Evolutionary conservation across 352 stramenopile genomes (phyloP).

Genomic region (Aphanomyces stellatus): DNA sequence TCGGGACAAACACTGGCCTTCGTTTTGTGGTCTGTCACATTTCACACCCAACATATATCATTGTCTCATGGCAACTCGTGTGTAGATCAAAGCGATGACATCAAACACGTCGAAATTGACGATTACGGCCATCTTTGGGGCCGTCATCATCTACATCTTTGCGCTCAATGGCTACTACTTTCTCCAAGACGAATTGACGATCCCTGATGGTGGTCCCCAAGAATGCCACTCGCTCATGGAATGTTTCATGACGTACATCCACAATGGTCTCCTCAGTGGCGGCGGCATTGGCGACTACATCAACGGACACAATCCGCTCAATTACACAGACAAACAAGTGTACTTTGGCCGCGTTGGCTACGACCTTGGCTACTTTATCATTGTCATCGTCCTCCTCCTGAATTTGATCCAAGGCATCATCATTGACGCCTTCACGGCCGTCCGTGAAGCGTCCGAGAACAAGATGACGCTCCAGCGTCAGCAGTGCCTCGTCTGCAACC

Average conservation of each 20-base stretch:
- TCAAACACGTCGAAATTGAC: constrained; percentile 13
- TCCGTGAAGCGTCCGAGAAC: constrained; percentile 19
- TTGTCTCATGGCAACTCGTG: not conserved
- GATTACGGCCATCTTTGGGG: constrained; percentile 15
- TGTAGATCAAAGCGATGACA: constrained; percentile 14
- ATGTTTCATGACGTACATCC: constrained; percentile 16
- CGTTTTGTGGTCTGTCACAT: constrained; percentile 12
- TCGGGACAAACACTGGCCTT: constrained; percentile 4
- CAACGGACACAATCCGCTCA: not conserved
- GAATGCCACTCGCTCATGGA: constrained; percentile 18
- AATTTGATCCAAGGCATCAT: constrained; percentile 22
- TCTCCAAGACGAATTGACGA: constrained; percentile 12
- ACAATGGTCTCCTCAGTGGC: constrained; percentile 14
- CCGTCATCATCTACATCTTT: constrained; percentile 17
- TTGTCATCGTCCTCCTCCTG: constrained; percentile 12
- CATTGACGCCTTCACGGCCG: constrained; percentile 18
- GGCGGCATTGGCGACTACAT: constrained; percentile 19
- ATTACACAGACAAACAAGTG: not conserved
- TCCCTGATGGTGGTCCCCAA: not conserved
- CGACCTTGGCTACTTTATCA: constrained; percentile 10
- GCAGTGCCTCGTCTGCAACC: constrained; percentile 19
- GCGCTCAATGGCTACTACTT: constrained; percentile 15
- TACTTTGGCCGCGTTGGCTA: constrained; percentile 20
- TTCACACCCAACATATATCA: not conserved
- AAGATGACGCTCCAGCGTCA: constrained; percentile 12